These are phyloP conservation scores for Thuja plicata DNA, from an alignment of 83 land plant species.

Conservation along the genomic window DNA sequence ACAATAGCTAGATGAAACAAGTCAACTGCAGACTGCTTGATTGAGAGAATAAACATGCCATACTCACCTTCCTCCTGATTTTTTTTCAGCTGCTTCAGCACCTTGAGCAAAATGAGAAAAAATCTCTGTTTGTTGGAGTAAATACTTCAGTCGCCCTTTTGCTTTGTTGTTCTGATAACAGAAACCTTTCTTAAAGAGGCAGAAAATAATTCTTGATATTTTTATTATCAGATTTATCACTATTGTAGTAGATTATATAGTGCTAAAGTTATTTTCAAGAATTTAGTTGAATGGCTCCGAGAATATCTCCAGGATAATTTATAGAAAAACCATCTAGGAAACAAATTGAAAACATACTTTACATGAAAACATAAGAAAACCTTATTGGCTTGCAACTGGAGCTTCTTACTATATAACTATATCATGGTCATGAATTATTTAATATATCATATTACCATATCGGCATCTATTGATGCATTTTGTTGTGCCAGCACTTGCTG, in stretches of 20 bases:
- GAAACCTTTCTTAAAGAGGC: neutral
- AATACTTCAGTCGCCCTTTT: conserved; percentile 88
- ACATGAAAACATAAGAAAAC: neutral
- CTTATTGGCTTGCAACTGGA: neutral
- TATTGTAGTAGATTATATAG: neutral
- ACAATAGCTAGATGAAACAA: neutral
- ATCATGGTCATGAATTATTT: neutral
- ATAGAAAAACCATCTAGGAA: neutral
- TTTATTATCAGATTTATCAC: too few relatives aligned
- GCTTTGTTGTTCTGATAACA: conserved; percentile 79
- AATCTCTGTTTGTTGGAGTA: conserved; percentile 93
- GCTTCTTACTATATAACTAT: neutral
- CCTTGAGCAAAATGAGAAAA: conserved; percentile 99
- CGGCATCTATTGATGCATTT: conserved; percentile 93
- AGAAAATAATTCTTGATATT: neutral
- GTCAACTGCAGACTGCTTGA: neutral
- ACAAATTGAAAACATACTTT: neutral
- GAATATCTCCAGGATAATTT: neutral
- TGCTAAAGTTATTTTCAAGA: neutral
- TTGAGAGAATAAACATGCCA: neutral
- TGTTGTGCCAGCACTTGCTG: conserved; percentile 75
- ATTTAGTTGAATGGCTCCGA: neutral
- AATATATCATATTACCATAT: conserved; percentile 62
- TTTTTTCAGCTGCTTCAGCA: conserved; percentile 56
- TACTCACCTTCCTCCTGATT: conserved; percentile 60